Evolutionary conservation across 192 early-diverging fungal genomes (phyloP).

Genomic region (Backusella morwellensis): DNA sequence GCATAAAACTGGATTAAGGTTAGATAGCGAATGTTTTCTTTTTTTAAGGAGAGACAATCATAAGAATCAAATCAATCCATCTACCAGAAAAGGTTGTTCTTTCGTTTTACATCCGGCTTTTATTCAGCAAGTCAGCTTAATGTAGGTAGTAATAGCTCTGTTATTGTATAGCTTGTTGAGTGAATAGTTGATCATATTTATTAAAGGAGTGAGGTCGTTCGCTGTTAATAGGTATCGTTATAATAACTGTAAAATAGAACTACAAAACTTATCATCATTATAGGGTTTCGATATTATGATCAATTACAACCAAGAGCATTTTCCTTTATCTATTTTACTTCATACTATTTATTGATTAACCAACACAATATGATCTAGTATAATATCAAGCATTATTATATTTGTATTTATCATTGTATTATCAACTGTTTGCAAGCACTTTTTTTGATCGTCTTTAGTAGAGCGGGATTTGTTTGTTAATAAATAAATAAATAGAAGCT

Average conservation of each 20-base stretch:
- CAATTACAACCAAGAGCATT: background rate
- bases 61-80: background rate
- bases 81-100: background rate
- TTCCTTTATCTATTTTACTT: background rate
- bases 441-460: background rate
- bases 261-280: background rate
- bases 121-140: background rate
- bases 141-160: background rate
- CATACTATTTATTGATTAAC: background rate
- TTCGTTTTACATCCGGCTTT: background rate
- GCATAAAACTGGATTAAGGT: no score
- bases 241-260: background rate
- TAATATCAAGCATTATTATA: background rate
- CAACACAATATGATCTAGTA: background rate
- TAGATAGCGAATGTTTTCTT: no score
- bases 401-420: background rate
- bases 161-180: background rate
- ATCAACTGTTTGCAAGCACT: background rate
- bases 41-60: background rate
- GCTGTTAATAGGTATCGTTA: no score
- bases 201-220: no score
- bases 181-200: background rate
- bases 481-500: background rate
- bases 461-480: background rate
- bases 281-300: background rate